Evolutionary conservation across 306 rosid species (phyloP), one percentile per base, ranked within the genome.

Genomic region (Crotalaria pallida): DNA sequence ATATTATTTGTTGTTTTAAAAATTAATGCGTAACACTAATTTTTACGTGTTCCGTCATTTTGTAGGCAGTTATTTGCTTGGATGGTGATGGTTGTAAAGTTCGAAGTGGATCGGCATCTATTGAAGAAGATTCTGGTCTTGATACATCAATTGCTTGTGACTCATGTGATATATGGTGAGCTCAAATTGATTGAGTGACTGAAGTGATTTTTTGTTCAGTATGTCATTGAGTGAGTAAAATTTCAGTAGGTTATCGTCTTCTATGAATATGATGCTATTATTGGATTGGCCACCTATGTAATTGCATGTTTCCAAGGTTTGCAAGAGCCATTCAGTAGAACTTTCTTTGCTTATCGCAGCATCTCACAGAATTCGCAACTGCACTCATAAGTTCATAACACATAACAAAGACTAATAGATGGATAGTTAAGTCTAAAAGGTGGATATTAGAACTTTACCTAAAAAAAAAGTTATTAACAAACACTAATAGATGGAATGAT

Each of bases 61-160:
- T 80, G 85, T 89, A 94, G 99, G 89, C 99, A 87, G 97, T 94
- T 80, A 69, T 85, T 76, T 94, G 99, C 92, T 94, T 94, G 89
- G 96, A 89, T 83, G 97, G 95, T 33, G 88, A 80, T 79, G 92
- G 86, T 66, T 91, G 99, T 90, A 88, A 86, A 84, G 83, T 91
- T 81, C 90, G 96, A 72, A 87, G 76, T 79, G 96, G 88, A 53
- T 75, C 71, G 68, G 80, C 75, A 40, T 71, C 68, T 33, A 50
- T 65, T 65, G 96, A 85, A 74, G 97, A 75, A 73, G 89, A 87
- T 87, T 67, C 92, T 45, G 75, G 75, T 84, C 88, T 88, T 12
- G 97, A 91, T 77, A 94, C 97, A 59, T 94, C 99, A 58, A 94
- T 94, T 67, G 99, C 99, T 19, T 94, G 99, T 65, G 99, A 94